phyloP scores from a whole-genome alignment of 208 protist genomes.

The Phytomonas sp. region DNA sequence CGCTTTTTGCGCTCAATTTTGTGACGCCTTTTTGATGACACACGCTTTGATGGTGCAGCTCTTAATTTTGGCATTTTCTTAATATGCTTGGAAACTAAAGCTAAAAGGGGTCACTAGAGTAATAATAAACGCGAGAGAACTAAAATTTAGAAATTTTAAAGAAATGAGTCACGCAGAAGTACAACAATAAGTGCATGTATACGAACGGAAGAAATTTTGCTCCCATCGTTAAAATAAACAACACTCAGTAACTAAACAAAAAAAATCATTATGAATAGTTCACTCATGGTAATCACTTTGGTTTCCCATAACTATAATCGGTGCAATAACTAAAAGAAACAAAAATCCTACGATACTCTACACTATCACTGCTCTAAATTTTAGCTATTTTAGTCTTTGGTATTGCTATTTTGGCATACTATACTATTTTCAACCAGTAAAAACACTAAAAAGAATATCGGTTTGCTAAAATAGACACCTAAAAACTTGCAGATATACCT shows the following conservation, averaged over 20 bases:
- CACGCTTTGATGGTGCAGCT: conserved; percentile 71
- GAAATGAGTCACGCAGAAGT: conserved; percentile 15
- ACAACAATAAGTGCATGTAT: conserved; percentile 4
- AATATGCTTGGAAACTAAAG: conserved; percentile 1
- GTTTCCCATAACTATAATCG: neutral
- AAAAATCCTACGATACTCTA: conserved; percentile 12
- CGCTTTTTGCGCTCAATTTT: conserved; percentile 86
- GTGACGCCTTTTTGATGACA: conserved; percentile 76
- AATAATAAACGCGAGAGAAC: conserved; percentile 19
- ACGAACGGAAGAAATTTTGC: neutral
- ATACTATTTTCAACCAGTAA: conserved; percentile 15
- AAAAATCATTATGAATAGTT: conserved; percentile 8
- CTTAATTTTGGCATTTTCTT: conserved; percentile 67
- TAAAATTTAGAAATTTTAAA: conserved; percentile 4
- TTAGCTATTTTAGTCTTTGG: neutral
- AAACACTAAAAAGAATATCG: conserved; percentile 17
- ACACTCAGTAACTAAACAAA: conserved; percentile 2
- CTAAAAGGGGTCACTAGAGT: conserved; percentile 3
- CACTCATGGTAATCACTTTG: conserved; percentile 4
- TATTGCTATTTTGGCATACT: neutral
- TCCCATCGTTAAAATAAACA: neutral
- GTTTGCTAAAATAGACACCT: neutral
- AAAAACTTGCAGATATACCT: neutral
- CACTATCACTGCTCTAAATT: neutral
- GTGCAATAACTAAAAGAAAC: conserved; percentile 18